Evolutionary conservation across 2,329 filamentous ascomycete species (phyloP).

Genomic region (Penicillium sp.): DNA sequence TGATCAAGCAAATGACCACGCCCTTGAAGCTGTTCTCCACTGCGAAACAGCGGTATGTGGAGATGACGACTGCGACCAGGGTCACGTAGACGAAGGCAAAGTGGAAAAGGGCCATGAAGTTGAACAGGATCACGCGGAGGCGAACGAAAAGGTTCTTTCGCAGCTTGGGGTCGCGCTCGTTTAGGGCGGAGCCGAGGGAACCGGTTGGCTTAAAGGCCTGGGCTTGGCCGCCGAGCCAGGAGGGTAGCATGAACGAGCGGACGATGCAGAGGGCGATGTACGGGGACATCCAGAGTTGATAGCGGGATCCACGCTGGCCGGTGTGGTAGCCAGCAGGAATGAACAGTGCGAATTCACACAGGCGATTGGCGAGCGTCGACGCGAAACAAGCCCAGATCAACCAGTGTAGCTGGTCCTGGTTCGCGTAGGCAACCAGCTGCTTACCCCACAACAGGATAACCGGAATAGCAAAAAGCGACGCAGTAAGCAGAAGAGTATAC

Average conservation of each 20-base stretch:
- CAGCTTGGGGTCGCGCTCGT: slow-evolving; percentile 59
- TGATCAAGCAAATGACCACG: slow-evolving; percentile 60
- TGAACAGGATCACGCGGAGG: slow-evolving; percentile 60
- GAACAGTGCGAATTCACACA: slow-evolving; percentile 65
- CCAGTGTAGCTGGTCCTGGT: slow-evolving; percentile 62
- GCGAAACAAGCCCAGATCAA: slow-evolving; percentile 63
- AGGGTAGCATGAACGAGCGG: slow-evolving; percentile 63
- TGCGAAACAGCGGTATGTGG: slow-evolving; percentile 59
- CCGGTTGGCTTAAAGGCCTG: slow-evolving; percentile 68
- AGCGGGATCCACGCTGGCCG: slow-evolving; percentile 62
- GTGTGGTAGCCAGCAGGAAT: slow-evolving; percentile 65
- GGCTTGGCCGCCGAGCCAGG: slow-evolving; percentile 64
- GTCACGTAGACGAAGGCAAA: slow-evolving; percentile 61
- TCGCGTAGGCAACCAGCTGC: slow-evolving; percentile 63
- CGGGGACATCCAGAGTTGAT: slow-evolving; percentile 68
- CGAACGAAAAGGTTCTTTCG: slow-evolving; percentile 57
- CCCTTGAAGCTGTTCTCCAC: slow-evolving; percentile 47
- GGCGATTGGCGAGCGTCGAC: slow-evolving; percentile 57
- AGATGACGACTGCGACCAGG: slow-evolving; percentile 57
- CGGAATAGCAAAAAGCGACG: slow-evolving; percentile 65
- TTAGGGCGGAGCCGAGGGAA: slow-evolving; percentile 61
- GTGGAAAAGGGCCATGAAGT: slow-evolving; percentile 64
- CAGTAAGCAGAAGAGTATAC: slow-evolving; percentile 62
- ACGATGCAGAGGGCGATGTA: slow-evolving; percentile 65
- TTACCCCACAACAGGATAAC: slow-evolving; percentile 64